These are phyloP conservation scores for Colletotrichum sp. DNA, from an alignment of 2,329 filamentous ascomycete species.

Conservation along the genomic window DNA sequence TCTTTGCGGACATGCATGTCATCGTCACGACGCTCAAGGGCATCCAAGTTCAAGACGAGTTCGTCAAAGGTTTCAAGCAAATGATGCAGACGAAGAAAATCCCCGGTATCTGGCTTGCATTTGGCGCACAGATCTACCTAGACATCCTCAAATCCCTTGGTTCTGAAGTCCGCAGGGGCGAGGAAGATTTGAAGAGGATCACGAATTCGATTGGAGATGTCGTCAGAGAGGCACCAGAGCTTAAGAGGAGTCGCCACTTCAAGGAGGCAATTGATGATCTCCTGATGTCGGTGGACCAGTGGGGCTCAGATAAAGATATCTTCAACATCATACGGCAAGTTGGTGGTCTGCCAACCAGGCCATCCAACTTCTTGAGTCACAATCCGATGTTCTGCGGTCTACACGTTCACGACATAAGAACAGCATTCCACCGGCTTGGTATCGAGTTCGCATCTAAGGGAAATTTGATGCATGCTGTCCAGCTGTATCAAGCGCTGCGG, in stretches of 20 bases:
- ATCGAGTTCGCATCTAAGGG: constrained; percentile 19
- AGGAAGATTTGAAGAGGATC: neutral
- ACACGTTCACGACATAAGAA: constrained; percentile 22
- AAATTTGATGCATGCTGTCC: constrained; percentile 20
- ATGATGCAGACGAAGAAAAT: neutral
- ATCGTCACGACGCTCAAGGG: neutral
- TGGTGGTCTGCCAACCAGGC: neutral
- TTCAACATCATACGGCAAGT: neutral
- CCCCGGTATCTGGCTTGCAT: constrained; percentile 21
- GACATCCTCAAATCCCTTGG: constrained; percentile 22
- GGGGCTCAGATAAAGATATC: constrained; percentile 21
- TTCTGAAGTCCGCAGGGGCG: neutral
- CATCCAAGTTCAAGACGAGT: constrained; percentile 24
- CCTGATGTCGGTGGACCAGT: neutral
- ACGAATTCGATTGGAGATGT: neutral
- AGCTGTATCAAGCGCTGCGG: constrained; percentile 28
- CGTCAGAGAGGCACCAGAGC: neutral
- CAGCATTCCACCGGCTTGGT: constrained; percentile 17
- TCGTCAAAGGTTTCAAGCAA: constrained; percentile 14
- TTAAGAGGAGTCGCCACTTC: neutral
- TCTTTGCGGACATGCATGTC: constrained; percentile 16
- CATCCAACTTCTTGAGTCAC: constrained; percentile 20
- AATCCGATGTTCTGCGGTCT: constrained; percentile 27
- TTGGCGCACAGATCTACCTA: constrained; percentile 24
- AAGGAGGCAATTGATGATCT: neutral